Evolutionary conservation across 306 rosid genomes (phyloP).

Genomic region (Corylus heterophylla): DNA sequence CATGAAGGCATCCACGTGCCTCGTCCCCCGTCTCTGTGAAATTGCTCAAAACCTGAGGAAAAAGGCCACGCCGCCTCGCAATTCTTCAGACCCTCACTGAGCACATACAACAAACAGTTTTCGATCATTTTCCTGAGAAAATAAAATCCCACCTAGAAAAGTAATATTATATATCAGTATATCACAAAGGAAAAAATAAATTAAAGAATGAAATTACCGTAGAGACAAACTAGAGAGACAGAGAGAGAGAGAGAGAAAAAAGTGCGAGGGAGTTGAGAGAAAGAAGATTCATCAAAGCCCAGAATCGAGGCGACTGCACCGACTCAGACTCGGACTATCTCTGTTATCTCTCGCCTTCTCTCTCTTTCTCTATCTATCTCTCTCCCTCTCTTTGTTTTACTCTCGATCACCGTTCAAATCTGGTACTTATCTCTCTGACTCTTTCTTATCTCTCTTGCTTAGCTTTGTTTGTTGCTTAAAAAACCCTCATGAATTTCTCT

Average conservation of each 20-base stretch:
- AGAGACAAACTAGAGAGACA: neutral
- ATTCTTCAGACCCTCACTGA: neutral
- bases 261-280: neutral
- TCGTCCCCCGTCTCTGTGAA: neutral
- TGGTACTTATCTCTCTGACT: conserved; percentile 29
- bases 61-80: neutral
- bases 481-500: neutral
- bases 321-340: conserved; percentile 23
- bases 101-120: neutral
- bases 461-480: conserved; percentile 4
- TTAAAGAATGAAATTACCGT: neutral
- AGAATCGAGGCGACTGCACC: conserved; percentile 36
- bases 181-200: neutral
- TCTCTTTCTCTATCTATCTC: neutral
- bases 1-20: neutral
- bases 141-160: conserved; percentile 10
- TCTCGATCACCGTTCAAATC: conserved; percentile 18
- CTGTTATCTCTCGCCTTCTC: neutral
- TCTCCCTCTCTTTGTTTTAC: neutral
- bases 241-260: neutral
- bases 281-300: conserved; percentile 35
- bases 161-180: neutral
- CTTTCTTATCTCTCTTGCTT: conserved; percentile 5
- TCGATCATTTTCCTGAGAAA: conserved; percentile 43
- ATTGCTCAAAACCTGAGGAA: neutral